Percentiles rank a stretch among this genome's conserved stretches.
These are phyloP conservation scores for Myriosclerotinia curreyana DNA, from an alignment of 2,329 filamentous ascomycete genomes.

Conservation along the genomic window DNA sequence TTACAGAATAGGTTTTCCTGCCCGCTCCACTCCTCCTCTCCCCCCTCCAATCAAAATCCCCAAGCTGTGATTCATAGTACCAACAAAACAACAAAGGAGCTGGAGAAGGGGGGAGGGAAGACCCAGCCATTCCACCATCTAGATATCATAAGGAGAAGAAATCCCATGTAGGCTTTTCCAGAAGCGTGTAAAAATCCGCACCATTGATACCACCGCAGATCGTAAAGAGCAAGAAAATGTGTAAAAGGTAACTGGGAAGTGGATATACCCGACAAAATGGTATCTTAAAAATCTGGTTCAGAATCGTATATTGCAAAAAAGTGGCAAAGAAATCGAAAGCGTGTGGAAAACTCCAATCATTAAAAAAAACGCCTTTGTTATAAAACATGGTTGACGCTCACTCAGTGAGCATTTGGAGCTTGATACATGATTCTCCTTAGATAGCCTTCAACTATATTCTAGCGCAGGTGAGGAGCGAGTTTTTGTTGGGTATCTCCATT, in stretches of 20 bases:
- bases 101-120: neutral
- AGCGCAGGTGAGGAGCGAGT: neutral
- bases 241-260: neutral
- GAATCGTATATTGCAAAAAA: conserved; percentile 15
- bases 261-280: conserved; percentile 13
- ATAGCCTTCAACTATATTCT: neutral
- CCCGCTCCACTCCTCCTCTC: neutral
- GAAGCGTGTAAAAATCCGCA: conserved; percentile 2
- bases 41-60: neutral
- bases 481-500: conserved; percentile 28
- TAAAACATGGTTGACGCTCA: neutral
- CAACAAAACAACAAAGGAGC: conserved; percentile 12
- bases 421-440: neutral
- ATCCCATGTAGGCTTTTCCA: conserved; percentile 21
- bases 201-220: neutral
- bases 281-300: conserved; percentile 14
- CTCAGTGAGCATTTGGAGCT: neutral
- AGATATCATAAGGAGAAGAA: conserved; percentile 23
- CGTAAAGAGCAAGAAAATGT: conserved; percentile 3
- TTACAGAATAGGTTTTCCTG: conserved; percentile 18
- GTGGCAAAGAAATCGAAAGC: conserved; percentile 3
- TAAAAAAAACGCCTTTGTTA: conserved; percentile 8
- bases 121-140: conserved; percentile 7
- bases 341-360: conserved; percentile 1
- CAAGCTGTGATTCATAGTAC: neutral